Evolutionary conservation across 805 yeast genomes (phyloP), one percentile per base, ranked within the genome.

Genomic region (Hemisphaericaspora nanyangensis): DNA sequence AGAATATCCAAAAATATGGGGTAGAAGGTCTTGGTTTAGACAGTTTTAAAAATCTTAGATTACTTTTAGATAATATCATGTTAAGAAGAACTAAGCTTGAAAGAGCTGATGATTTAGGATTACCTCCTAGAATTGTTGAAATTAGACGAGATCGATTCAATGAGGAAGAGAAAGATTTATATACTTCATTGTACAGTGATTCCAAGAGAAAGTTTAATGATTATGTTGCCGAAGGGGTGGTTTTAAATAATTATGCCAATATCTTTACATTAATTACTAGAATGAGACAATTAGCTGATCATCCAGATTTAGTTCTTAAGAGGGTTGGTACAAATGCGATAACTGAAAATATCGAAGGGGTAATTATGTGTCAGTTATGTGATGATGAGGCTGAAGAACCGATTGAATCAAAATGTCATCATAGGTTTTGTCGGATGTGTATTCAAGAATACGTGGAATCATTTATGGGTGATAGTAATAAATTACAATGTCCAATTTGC

Each of bases 331-430:
- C 64, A 8, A 63, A 52, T 48, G 60, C 49, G 47, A 61, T 44
- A 7, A 44, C 68, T 1, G 53, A 51, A 20, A 77, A 76, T 11
- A 56, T 66, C 5, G 75, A 73, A 8, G 78, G 78, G 1, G 77
- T 89, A 8, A 64, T 68, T 28, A 82, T 93, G 30, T 93, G 99
- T 56, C 95, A 87, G 49, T 58, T 93, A 17, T 93, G 99, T 63
- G 98, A 90, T 49, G 99, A 93, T 55, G 97, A 90, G 61, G 97
- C 98, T 0, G 98, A 93, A 60, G 99, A 93, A 44, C 95, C 99
- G 0, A 89, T 93, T 34, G 90, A 85, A 59, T 84, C 96, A 2
- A 86, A 84, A 56, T 93, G 99, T 60, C 96, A 85, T 50, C 99
- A 93, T 57, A 77, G 77, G 45, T 93, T 93, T 56, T 93, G 99